Evolutionary conservation across 441 rosid genomes (phyloP), one percentile per base, ranked within the genome.

Genomic region (Viola pubescens): DNA sequence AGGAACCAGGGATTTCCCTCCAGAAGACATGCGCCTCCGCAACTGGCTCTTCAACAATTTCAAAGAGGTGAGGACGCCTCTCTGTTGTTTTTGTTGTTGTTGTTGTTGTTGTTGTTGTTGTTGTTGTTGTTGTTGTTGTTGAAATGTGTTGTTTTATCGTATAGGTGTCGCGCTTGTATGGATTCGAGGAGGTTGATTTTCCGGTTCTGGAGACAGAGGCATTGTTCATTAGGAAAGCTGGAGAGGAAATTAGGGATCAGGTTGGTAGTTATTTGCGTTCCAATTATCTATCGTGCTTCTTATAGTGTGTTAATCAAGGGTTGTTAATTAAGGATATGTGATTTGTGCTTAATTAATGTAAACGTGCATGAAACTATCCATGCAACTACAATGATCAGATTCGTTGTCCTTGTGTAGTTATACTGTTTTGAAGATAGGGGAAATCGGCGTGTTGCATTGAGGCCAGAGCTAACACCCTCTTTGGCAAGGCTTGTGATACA

Each of bases 401-500:
- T 3, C 7, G 12, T 1, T 8, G 52, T 44, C 9, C 47, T 47
- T 5, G 2, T 78, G 80, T 77, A 91, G 96, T 70, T 91, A 16
- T 91, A 91, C 66, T 85, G 94, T 78, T 91, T 91, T 69, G 96
- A 88, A 71, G 98, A 91, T 75, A 73, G 86, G 26, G 95, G 95
- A 61, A 91, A 86, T 66, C 91, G 97, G 1, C 96, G 95, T 70
- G 95, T 91, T 73, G 95, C 96, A 38, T 79, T 91, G 80, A 86
- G 98, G 77, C 98, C 95, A 34, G 96, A 91, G 85, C 96, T 85
- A 64, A 91, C 95, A 5, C 95, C 98, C 59, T 91, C 95, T 59
- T 70, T 88, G 73, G 96, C 89, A 2, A 88, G 98, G 73, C 85
- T 91, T 61, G 88, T 88, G 42, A 88, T 91, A 54, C 95, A 91